Conservation (phyloP, 2,329 filamentous ascomycete genomes). For the Cytospora schulzeri region DNA sequence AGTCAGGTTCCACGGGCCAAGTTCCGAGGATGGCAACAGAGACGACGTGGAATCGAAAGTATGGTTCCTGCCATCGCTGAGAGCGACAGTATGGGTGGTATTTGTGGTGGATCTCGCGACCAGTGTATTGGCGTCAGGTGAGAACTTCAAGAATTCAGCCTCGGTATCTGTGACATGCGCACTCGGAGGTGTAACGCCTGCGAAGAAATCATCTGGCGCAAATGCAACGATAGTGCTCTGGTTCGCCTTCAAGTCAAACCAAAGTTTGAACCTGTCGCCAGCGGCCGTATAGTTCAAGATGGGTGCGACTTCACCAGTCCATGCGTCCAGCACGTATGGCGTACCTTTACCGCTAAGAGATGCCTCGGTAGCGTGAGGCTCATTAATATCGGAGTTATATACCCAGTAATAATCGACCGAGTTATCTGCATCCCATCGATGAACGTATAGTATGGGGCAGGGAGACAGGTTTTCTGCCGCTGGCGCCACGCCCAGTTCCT, state of each 20-base stretch:
- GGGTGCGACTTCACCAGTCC: conserved; percentile 10
- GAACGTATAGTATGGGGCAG: conserved; percentile 9
- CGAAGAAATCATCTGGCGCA: conserved; percentile 12
- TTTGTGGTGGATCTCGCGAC: conserved; percentile 6
- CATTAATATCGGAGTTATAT: conserved; percentile 13
- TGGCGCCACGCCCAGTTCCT: not conserved
- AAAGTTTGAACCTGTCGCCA: conserved; percentile 2
- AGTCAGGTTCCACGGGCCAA: conserved; percentile 13
- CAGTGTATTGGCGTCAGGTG: not conserved
- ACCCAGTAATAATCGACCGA: conserved; percentile 19
- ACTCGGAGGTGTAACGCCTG: not conserved
- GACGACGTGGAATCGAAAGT: not conserved
- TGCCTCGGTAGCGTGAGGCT: conserved; percentile 11
- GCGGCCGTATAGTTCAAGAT: conserved; percentile 9
- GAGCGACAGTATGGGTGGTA: not conserved
- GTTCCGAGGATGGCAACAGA: not conserved
- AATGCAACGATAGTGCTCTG: conserved; percentile 18
- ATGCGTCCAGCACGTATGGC: conserved; percentile 13
- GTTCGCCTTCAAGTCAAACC: conserved; percentile 14
- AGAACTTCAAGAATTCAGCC: not conserved
- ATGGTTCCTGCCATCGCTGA: conserved; percentile 7
- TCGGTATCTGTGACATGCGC: not conserved
- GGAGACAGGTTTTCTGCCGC: conserved; percentile 13
- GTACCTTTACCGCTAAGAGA: conserved; percentile 2
- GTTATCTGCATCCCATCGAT: conserved; percentile 15